Evolutionary conservation across 805 yeast species (phyloP).

Genomic region (Nakazawaea ambrosiae): DNA sequence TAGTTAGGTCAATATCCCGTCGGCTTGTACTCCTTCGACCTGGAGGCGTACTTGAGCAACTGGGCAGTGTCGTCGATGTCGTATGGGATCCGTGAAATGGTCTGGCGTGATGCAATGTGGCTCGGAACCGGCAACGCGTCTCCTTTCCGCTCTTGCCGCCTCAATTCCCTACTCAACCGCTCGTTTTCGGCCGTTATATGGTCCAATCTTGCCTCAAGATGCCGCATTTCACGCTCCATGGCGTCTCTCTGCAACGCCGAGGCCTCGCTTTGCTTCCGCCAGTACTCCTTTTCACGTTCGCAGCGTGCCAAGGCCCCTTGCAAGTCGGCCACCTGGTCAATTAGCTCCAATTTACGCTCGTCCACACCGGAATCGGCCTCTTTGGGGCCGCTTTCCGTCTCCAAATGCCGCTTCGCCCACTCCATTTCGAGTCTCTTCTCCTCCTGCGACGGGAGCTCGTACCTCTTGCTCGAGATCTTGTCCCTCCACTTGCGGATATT

Average conservation of each 20-base stretch:
- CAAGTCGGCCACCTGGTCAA: neutral
- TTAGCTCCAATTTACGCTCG: neutral
- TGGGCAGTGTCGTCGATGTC: slow-evolving; percentile 9
- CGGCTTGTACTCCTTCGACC: neutral
- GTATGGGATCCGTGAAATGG: neutral
- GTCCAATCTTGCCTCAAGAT: neutral
- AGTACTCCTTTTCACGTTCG: neutral
- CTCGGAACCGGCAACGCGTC: neutral
- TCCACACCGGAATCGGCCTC: neutral
- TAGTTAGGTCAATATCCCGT: neutral
- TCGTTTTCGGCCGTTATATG: slow-evolving; percentile 1
- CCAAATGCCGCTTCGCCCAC: neutral
- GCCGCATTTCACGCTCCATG: neutral
- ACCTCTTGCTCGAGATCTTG: neutral
- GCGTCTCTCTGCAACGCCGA: neutral
- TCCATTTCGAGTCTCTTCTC: slow-evolving; percentile 2
- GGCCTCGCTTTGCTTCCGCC: neutral
- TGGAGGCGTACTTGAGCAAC: slow-evolving; percentile 7
- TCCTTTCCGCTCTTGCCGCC: neutral
- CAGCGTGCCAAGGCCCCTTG: neutral
- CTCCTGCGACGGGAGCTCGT: slow-evolving; percentile 9
- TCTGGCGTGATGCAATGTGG: neutral
- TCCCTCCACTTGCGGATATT: slow-evolving; percentile 7
- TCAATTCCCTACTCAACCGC: neutral
- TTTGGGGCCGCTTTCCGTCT: neutral